Base-by-base conservation (phyloP, 2,329 filamentous ascomycete species). In the Scedosporium boydii region DNA sequence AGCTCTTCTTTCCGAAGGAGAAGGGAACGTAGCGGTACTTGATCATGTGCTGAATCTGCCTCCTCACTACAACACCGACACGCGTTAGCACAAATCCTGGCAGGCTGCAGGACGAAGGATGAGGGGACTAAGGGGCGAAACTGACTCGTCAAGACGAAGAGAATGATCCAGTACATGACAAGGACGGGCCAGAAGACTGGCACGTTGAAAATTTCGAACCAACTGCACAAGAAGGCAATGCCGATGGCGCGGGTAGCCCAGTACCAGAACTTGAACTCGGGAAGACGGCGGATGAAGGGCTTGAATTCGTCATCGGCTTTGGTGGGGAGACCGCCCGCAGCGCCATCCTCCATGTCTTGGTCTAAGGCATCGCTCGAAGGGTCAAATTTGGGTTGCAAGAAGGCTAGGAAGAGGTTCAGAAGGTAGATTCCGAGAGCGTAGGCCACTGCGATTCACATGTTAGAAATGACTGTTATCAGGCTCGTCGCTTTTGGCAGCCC, bases 251-350 rank as follows among this genome's bases (percentile, higher is more conserved):
- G 86, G 63, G 93, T 98, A 61, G 93, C 92, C 70, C 90, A 89
- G 79, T 97, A 91, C 95, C 95, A 99, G 82, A 99, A 99, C 84
- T 99, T 99, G 85, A 99, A 99, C 78, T 99, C 95, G 62, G 95
- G 95, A 26, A 99, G 86, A 64, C 95, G 86, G 71, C 95, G 87
- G 74, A 99, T 97, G 73, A 99, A 99, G 3, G 95, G 95, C 66
- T 92, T 87, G 82, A 99, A 99, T 79, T 99, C 95, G 72, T 99
- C 93, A 72, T 98, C 93, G 70, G 91, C 87, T 80, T 96, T 97
- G 63, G 92, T 98, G 26, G 95, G 95, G 53, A 99, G 86, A 27
- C 86, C 85, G 61, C 88, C 88, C 29, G 86, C 86, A 16, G 91
- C 84, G 65, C 95, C 95, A 70, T 97, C 93, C 77, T 99, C 95